Evolutionary conservation across 352 stramenopile genomes (phyloP).

Genomic region (Globisporangium ultimum): DNA sequence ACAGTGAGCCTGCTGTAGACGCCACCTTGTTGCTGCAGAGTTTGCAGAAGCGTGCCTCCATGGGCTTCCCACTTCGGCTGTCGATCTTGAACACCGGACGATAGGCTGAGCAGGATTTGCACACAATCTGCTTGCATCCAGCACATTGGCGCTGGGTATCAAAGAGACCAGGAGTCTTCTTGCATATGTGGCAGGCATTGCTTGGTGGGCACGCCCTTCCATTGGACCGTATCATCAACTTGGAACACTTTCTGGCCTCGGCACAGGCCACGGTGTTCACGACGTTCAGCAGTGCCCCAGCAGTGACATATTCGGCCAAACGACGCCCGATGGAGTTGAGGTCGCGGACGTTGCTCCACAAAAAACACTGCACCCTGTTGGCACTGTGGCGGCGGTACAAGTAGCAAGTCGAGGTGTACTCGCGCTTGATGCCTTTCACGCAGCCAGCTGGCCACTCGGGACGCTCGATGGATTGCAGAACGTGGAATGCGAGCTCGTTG

Average conservation of each 20-base stretch:
- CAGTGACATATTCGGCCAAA: slow-evolving; percentile 14
- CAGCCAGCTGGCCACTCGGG: slow-evolving; percentile 36
- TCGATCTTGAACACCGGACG: slow-evolving; percentile 8
- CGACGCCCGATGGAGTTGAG: slow-evolving; percentile 12
- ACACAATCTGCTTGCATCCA: slow-evolving; percentile 31
- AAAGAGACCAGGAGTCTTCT: background rate
- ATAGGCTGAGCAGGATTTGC: slow-evolving; percentile 23
- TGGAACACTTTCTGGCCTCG: slow-evolving; percentile 4
- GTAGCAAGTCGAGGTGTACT: slow-evolving; percentile 33
- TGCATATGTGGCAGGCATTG: background rate
- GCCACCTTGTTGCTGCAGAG: slow-evolving; percentile 3
- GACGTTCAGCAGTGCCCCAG: slow-evolving; percentile 20
- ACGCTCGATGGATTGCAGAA: slow-evolving; percentile 38
- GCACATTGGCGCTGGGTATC: slow-evolving; percentile 11
- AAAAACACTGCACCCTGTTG: slow-evolving; percentile 32
- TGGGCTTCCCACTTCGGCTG: background rate
- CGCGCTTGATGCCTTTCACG: slow-evolving; percentile 30
- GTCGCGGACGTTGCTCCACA: slow-evolving; percentile 25
- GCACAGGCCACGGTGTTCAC: slow-evolving; percentile 13
- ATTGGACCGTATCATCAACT: background rate
- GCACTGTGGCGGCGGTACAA: slow-evolving; percentile 24
- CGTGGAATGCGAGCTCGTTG: slow-evolving; percentile 38
- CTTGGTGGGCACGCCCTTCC: slow-evolving; percentile 1
- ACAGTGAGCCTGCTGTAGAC: background rate
- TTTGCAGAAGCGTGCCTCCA: slow-evolving; percentile 10